A percentile compares a stretch with the other conserved stretches of the same genome.
Evolutionary conservation across 1,139 yeast species (phyloP).

Genomic region (Kazachstania sp.): DNA sequence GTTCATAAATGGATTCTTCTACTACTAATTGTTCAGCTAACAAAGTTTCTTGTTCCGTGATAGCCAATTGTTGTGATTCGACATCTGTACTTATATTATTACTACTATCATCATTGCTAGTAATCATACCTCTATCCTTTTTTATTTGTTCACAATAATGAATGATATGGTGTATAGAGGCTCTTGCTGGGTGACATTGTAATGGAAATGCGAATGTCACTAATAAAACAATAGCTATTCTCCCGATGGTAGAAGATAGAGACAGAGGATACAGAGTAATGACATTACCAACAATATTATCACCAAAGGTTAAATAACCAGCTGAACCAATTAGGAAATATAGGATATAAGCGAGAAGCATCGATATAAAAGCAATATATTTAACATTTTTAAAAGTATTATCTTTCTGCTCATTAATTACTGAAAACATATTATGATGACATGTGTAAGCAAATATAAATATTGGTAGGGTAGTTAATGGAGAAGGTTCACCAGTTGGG

Average conservation of each 20-base stretch:
- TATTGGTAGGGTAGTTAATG: conserved; percentile 52
- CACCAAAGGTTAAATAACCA: conserved; percentile 68
- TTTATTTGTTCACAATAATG: conserved; percentile 33
- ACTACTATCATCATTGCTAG: background rate
- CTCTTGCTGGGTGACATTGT: conserved; percentile 74
- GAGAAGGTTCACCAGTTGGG: conserved; percentile 33
- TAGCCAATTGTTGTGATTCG: background rate
- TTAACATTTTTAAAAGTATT: conserved; percentile 47
- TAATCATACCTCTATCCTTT: conserved; percentile 1
- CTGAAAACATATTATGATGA: conserved; percentile 73
- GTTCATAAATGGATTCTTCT: conserved; percentile 26
- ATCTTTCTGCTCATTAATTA: conserved; percentile 56
- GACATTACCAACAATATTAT: conserved; percentile 55
- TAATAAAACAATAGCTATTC: conserved; percentile 60
- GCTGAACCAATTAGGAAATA: conserved; percentile 56
- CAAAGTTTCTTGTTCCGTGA: conserved; percentile 5
- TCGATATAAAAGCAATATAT: conserved; percentile 47
- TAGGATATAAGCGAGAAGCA: conserved; percentile 48
- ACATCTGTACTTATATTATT: background rate
- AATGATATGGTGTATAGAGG: conserved; percentile 61
- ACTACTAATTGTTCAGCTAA: conserved; percentile 28
- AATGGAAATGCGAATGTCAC: conserved; percentile 64
- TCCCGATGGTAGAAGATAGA: conserved; percentile 53
- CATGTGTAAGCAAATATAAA: conserved; percentile 76
- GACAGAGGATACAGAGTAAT: conserved; percentile 63